Base-by-base conservation (phyloP, 352 stramenopile genomes). In the Globisporangium splendens region DNA sequence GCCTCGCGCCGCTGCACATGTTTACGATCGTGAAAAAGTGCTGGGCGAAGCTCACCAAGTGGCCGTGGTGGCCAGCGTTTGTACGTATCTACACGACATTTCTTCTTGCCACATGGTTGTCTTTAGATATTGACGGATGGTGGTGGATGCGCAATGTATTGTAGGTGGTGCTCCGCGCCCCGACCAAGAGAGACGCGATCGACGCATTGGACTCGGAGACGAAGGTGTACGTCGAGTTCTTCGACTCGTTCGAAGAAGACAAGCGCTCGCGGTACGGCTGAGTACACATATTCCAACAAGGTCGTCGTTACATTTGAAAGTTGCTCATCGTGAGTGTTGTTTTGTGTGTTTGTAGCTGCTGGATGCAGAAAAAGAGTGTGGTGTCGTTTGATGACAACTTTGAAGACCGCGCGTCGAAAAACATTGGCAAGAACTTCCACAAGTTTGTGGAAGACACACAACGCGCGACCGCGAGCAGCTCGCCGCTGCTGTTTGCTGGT, bases 21-120 rank as follows among this genome's bases (percentile, higher is more conserved):
- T 91, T 81, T 63, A 93, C 83, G 50, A 84, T 89, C 58, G 79
- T 90, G 54, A 88, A 88, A 56, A 93, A 93, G 70, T 93, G 83
- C 70, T 93, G 83, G 83, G 83, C 80, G 47, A 93, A 93, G 66
- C 79, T 90, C 42, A 80, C 65, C 59, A 91, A 91, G 66, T 93
- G 79, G 79, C 83, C 83, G 20, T 91, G 80, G 83, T 93, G 83
- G 83, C 83, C 83, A 0, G 80, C 79, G 14, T 89, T 92, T 59
- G 83, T 87, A 65, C 48, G 73, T 77, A 1, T 38, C 14, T 14
- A 18, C 50, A 3, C 20, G 5, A n/a, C n/a, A n/a, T n/a, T n/a
- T n/a, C n/a, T n/a, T n/a, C n/a, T n/a, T n/a, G n/a, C 5, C 28
- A 35, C 10, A 35, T 35, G 28, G 5, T 31, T 2, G 24, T 31